Evolutionary conservation across 352 stramenopile genomes (phyloP).

Genomic region (Pythium volutum): DNA sequence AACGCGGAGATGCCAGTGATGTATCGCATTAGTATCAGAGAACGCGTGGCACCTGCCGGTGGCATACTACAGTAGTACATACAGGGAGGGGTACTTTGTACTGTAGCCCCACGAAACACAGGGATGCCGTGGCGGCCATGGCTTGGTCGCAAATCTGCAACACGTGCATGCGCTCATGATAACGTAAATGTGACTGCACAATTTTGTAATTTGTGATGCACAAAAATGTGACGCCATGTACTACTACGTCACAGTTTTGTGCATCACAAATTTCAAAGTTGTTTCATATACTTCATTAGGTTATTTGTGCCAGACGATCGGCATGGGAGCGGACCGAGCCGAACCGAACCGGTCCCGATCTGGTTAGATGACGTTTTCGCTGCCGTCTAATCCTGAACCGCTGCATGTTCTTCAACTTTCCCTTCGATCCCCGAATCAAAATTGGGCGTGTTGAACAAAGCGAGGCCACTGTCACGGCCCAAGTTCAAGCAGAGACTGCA

Average conservation of each 20-base stretch:
- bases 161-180: no score
- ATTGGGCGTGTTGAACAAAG: constrained; percentile 10
- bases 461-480: not conserved
- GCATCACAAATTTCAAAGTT: not conserved
- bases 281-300: not conserved
- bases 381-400: constrained; percentile 18
- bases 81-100: no score
- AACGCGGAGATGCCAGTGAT: no score
- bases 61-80: no score
- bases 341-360: not conserved
- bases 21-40: no score
- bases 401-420: constrained; percentile 18
- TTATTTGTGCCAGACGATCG: not conserved
- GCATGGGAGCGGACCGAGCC: not conserved
- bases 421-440: constrained; percentile 21
- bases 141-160: no score
- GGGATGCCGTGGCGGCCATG: no score
- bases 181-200: no score
- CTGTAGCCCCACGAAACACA: no score
- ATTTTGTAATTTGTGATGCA: no score
- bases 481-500: constrained; percentile 20
- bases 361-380: not conserved
- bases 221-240: no score
- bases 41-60: no score
- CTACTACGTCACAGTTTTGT: not conserved